Base-by-base conservation (phyloP, 2,329 filamentous ascomycete genomes). In the Salinomyces thailandicus region DNA sequence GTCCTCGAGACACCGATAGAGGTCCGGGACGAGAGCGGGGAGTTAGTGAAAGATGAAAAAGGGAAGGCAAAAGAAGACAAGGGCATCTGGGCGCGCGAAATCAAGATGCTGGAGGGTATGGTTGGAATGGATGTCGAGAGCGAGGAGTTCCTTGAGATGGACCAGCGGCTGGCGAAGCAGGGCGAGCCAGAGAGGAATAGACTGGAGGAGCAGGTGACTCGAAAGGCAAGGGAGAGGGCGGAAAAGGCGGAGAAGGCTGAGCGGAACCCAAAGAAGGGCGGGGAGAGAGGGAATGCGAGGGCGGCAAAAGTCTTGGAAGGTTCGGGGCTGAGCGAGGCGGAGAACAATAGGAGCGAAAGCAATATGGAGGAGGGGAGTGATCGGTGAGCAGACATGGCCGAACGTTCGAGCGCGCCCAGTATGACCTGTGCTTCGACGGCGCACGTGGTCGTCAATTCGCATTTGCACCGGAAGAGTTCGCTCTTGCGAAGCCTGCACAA, bases 1-100 rank as follows among this genome's bases (percentile, higher is more conserved):
- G 79, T 98, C 2, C 72, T 98, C 5, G 91, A 98, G 66, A 98
- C 91, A n/a, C 91, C 91, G 5, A 89, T 91, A 44, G 85, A 93
- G 43, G 71, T 71, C 24, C 74, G 75, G 31, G 77, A 73, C 13
- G 63, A 69, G 32, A 69, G 79, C 45, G 81, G 80, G 29, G 79
- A 79, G 16, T 30, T 48, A 58, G 44, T 55, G 29, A 57, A 58
- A 39, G 56, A 60, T 36, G 57, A 55, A 17, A 62, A 61, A 37
- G 58, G 53, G 2, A 69, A 68, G 51, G 69, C 70, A 18, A 60
- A 78, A 24, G 82, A 93, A 53, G 85, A 95, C 59, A 85, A 79
- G 59, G 68, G 74, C 36, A 72, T 95, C 12, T 96, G 89, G 87
- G 86, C 87, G 1, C 72, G 79, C 31, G 91, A 98, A 64, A 96